Conservation (phyloP, 768 basidiomycete species). For the Phaeotremella skinneri region DNA sequence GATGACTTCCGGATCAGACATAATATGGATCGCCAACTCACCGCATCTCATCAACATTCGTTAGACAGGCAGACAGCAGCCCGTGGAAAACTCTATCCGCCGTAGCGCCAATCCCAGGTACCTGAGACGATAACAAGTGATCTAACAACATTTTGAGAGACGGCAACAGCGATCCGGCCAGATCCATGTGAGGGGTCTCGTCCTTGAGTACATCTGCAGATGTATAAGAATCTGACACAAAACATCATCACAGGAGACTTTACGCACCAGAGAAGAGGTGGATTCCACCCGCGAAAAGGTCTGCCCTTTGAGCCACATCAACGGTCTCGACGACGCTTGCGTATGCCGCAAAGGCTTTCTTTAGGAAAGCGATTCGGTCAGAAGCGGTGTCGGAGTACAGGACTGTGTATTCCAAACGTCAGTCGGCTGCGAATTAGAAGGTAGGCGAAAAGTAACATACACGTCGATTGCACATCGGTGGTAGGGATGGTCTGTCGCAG, state of each 20-base stretch:
- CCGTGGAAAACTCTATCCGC: constrained; percentile 60
- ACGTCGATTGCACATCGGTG: constrained; percentile 19
- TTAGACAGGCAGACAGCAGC: constrained; percentile 76
- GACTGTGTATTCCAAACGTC: constrained; percentile 13
- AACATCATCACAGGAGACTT: not conserved
- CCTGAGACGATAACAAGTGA: constrained; percentile 41
- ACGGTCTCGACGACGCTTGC: constrained; percentile 62
- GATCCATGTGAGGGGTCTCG: constrained; percentile 73
- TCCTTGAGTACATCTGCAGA: constrained; percentile 76
- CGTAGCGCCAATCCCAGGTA: constrained; percentile 50
- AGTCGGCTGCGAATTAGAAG: not conserved
- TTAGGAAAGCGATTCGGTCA: constrained; percentile 67
- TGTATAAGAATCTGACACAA: not conserved
- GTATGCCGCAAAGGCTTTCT: constrained; percentile 64
- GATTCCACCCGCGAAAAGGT: constrained; percentile 73
- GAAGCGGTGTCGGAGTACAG: constrained; percentile 56
- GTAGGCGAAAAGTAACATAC: constrained; percentile 5
- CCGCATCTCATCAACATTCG: constrained; percentile 91
- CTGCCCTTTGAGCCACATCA: constrained; percentile 62
- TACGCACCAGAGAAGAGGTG: constrained; percentile 71
- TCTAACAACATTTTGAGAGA: constrained; percentile 73
- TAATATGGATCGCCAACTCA: constrained; percentile 51
- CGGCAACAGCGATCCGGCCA: constrained; percentile 75
- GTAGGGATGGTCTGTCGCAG: constrained; percentile 69
- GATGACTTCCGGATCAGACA: too few relatives aligned